phyloP scores from a whole-genome alignment of 768 basidiomycete species.

The Auricularia sp. region DNA sequence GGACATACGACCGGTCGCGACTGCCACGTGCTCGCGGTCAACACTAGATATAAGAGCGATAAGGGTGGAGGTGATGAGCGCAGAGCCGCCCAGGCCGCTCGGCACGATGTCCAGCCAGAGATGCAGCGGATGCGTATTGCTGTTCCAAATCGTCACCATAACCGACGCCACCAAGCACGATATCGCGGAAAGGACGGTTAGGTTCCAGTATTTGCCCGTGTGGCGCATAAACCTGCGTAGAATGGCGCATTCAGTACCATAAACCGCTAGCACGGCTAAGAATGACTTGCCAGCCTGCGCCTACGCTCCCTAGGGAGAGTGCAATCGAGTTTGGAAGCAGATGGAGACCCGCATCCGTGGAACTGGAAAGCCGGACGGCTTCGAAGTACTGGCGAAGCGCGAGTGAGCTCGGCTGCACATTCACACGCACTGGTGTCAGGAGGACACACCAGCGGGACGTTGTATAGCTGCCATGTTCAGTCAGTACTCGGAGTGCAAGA shows the following conservation, averaged over 20 bases:
- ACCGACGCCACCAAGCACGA: constrained; percentile 49
- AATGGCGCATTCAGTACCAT: constrained; percentile 4
- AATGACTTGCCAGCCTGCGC: constrained; percentile 67
- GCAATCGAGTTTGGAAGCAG: constrained; percentile 82
- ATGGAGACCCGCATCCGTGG: constrained; percentile 74
- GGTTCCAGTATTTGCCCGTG: constrained; percentile 75
- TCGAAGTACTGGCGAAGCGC: constrained; percentile 58
- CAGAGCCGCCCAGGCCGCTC: constrained; percentile 76
- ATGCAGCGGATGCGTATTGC: constrained; percentile 46
- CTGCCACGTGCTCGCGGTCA: constrained; percentile 69
- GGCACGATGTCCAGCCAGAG: constrained; percentile 73
- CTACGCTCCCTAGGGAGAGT: constrained; percentile 74
- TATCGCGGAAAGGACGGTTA: constrained; percentile 58
- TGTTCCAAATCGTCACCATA: constrained; percentile 58
- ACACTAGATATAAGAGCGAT: constrained; percentile 85
- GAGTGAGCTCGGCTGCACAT: not conserved
- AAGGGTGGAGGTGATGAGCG: constrained; percentile 74
- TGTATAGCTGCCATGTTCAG: constrained; percentile 51
- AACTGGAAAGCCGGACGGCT: constrained; percentile 58
- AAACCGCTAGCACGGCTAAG: constrained; percentile 4
- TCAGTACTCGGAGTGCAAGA: constrained; percentile 11
- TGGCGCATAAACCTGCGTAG: constrained; percentile 63
- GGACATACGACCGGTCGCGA: constrained; percentile 79
- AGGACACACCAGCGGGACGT: constrained; percentile 62
- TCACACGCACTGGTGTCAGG: not conserved